A percentile compares a stretch with the other conserved stretches of the same genome.
phyloP scores from a whole-genome alignment of 805 yeast species.

The Wickerhamomyces sydowiorum region DNA sequence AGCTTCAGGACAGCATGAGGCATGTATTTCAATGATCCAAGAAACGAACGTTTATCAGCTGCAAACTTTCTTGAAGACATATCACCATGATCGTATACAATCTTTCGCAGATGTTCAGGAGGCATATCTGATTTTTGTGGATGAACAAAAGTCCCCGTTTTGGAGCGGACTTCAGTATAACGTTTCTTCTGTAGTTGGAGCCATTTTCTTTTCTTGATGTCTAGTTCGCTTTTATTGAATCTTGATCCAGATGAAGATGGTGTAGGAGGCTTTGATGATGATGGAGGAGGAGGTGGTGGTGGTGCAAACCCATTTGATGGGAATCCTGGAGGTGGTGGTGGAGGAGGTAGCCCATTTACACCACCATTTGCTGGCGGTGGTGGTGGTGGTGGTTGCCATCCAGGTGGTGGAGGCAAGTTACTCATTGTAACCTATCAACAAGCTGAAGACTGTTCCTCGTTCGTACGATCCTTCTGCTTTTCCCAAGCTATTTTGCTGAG shows the following conservation, averaged over 20 bases:
- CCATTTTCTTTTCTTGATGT: slow-evolving; percentile 52
- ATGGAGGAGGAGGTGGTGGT: slow-evolving; percentile 26
- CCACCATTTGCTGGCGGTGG: slow-evolving; percentile 22
- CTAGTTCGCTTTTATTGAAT: slow-evolving; percentile 26
- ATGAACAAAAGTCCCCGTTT: slow-evolving; percentile 42
- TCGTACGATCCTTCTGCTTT: too few species aligned
- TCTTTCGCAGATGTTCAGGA: slow-evolving; percentile 85
- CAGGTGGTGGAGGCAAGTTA: slow-evolving; percentile 29
- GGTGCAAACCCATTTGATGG: neutral
- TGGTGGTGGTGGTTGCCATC: slow-evolving; percentile 19
- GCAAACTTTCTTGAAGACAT: slow-evolving; percentile 74
- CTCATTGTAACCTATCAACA: slow-evolving; percentile 3
- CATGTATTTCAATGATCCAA: slow-evolving; percentile 90
- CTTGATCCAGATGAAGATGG: slow-evolving; percentile 12
- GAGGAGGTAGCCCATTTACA: slow-evolving; percentile 12
- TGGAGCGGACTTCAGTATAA: slow-evolving; percentile 31
- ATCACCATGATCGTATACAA: slow-evolving; percentile 79
- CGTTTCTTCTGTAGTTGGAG: slow-evolving; percentile 53
- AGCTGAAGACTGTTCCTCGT: too few species aligned
- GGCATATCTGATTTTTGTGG: slow-evolving; percentile 80
- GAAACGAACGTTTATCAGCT: slow-evolving; percentile 77
- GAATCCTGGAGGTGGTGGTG: slow-evolving; percentile 26
- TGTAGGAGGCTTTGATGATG: slow-evolving; percentile 31
- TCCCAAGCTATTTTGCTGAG: too few species aligned
- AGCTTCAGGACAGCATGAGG: slow-evolving; percentile 92